Evolutionary conservation across 805 yeast species (phyloP).

Genomic region (Saccharomycopsis javanensis): DNA sequence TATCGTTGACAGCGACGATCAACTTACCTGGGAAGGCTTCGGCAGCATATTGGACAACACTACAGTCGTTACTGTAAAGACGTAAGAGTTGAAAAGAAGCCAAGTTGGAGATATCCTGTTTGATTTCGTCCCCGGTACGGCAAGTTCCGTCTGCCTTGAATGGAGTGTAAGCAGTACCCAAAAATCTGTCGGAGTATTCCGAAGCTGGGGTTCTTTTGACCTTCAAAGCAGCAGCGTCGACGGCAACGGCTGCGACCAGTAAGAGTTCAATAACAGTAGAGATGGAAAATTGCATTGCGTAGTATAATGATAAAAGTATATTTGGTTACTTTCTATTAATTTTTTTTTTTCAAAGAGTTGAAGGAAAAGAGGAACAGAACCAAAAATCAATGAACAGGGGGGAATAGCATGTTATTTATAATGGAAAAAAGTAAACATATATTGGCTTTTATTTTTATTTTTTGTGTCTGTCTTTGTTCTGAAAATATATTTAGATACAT

Average conservation of each 20-base stretch:
- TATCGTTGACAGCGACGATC: slow-evolving; percentile 50
- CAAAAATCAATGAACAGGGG: too few relatives aligned
- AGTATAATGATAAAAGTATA: not conserved
- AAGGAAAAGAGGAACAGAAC: not conserved
- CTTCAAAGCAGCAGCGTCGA: not conserved
- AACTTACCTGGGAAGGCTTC: slow-evolving; percentile 38
- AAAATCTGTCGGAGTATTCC: slow-evolving; percentile 21
- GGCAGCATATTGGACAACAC: slow-evolving; percentile 43
- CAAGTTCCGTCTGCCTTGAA: slow-evolving; percentile 47
- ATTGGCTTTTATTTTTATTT: too few relatives aligned
- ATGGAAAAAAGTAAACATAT: too few relatives aligned
- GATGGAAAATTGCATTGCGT: not conserved
- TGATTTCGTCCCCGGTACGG: slow-evolving; percentile 39
- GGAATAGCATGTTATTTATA: not conserved
- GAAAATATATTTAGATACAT: too few relatives aligned
- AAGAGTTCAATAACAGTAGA: not conserved
- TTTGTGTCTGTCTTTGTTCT: too few relatives aligned
- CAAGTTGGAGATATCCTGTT: slow-evolving; percentile 37
- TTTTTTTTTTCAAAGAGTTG: not conserved
- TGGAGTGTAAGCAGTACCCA: slow-evolving; percentile 62
- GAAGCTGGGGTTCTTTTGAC: slow-evolving; percentile 4
- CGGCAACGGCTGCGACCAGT: not conserved
- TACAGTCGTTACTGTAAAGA: slow-evolving; percentile 56
- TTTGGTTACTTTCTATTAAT: not conserved
- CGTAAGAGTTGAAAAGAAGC: slow-evolving; percentile 42